Evolutionary conservation across 23 red algal genomes (phyloP).

Genomic region (Gracilariopsis chorda): DNA sequence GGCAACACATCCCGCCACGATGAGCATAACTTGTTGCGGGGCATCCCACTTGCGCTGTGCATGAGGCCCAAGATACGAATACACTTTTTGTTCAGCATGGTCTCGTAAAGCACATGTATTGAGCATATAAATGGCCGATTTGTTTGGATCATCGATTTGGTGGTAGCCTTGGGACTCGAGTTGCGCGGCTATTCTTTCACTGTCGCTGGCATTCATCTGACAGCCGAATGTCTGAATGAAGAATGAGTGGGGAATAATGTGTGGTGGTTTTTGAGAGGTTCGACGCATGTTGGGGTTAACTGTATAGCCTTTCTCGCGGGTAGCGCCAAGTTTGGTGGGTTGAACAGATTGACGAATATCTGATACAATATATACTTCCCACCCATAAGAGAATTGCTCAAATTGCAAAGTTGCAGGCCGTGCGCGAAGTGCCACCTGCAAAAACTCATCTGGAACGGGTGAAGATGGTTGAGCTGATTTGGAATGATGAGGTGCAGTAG

Average conservation of each 20-base stretch:
- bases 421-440: not conserved
- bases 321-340: not conserved
- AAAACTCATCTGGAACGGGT: slow-evolving; percentile 2
- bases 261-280: slow-evolving; percentile 39
- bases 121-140: slow-evolving; percentile 73
- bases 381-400: slow-evolving; percentile 42
- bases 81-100: slow-evolving; percentile 94
- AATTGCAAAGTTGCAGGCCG: slow-evolving; percentile 12
- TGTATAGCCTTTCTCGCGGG: slow-evolving; percentile 27
- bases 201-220: slow-evolving; percentile 93
- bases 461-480: too few species aligned
- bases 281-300: slow-evolving; percentile 49
- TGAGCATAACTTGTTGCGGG: slow-evolving; percentile 64
- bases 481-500: not conserved
- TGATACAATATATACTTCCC: slow-evolving; percentile 69
- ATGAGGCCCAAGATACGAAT: slow-evolving; percentile 79
- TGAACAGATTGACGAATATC: slow-evolving; percentile 53
- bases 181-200: slow-evolving; percentile 85
- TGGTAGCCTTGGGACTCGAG: slow-evolving; percentile 62
- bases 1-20: slow-evolving; percentile 93
- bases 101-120: slow-evolving; percentile 95
- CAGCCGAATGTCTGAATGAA: slow-evolving; percentile 92
- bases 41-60: slow-evolving; percentile 74
- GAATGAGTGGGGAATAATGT: slow-evolving; percentile 36
- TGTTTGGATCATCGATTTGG: slow-evolving; percentile 36